These are phyloP conservation scores for Rosellinia necatrix DNA, from an alignment of 2,329 filamentous ascomycete genomes.

Conservation along the genomic window DNA sequence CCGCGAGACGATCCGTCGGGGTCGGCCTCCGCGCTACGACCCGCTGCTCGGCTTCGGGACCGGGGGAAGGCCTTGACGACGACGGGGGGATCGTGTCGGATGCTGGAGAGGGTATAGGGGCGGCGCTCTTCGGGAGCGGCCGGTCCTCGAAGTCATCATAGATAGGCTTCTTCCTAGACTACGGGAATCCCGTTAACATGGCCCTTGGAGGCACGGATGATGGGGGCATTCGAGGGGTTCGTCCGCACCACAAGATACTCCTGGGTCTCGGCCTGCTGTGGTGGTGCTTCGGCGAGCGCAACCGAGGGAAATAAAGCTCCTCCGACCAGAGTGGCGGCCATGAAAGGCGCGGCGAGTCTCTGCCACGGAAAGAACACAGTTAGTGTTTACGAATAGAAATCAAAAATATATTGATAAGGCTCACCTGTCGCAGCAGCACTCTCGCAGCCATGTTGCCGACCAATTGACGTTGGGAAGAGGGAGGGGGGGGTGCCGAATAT, in stretches of 20 bases:
- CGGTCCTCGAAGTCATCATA: constrained; percentile 71
- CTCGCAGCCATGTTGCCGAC: constrained; percentile 62
- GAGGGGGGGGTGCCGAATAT: constrained; percentile 10
- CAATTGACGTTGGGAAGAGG: constrained; percentile 46
- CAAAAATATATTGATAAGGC: constrained; percentile 22
- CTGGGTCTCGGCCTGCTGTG: constrained; percentile 33
- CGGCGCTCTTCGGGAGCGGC: constrained; percentile 38
- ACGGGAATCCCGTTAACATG: constrained; percentile 13
- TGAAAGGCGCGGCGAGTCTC: constrained; percentile 60
- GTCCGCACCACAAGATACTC: constrained; percentile 25
- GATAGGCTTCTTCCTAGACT: constrained; percentile 69
- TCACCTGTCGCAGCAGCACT: constrained; percentile 62
- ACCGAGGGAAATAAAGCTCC: constrained; percentile 44
- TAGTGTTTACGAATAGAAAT: constrained; percentile 30
- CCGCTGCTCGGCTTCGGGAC: constrained; percentile 35
- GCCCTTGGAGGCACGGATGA: background rate
- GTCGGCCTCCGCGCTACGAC: constrained; percentile 60
- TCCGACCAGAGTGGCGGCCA: constrained; percentile 48
- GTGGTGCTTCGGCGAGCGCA: constrained; percentile 53
- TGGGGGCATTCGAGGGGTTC: background rate
- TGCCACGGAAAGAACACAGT: constrained; percentile 36
- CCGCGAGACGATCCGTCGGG: constrained; percentile 86
- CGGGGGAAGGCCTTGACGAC: constrained; percentile 36
- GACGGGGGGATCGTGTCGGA: constrained; percentile 40
- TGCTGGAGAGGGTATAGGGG: constrained; percentile 40